Conservation (phyloP, 805 yeast species). For the Wickerhamiella alocasiicola region DNA sequence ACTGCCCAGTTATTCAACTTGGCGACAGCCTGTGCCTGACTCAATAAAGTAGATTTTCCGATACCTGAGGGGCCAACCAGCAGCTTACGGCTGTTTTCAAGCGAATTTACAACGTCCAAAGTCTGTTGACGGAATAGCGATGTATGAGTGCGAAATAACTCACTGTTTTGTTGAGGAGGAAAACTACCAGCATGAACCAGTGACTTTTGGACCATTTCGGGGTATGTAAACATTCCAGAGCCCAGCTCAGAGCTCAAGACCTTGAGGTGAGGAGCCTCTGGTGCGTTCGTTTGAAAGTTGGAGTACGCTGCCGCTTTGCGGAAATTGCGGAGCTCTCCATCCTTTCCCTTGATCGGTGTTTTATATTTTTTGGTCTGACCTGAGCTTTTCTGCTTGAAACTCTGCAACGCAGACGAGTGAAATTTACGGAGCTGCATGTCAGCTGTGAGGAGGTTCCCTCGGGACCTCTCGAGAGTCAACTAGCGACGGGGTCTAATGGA, state of each 20-base stretch:
- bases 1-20: slow-evolving; percentile 33
- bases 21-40: slow-evolving; percentile 57
- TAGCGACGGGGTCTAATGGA: too few relatives aligned
- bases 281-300: slow-evolving; percentile 14
- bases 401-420: slow-evolving; percentile 10
- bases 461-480: too few relatives aligned
- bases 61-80: slow-evolving; percentile 37
- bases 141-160: slow-evolving; percentile 16
- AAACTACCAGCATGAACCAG: slow-evolving; percentile 18
- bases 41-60: slow-evolving; percentile 63
- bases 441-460: too few relatives aligned
- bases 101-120: neutral
- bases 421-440: slow-evolving; percentile 9
- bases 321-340: slow-evolving; percentile 20
- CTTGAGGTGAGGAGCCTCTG: slow-evolving; percentile 12
- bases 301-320: slow-evolving; percentile 20
- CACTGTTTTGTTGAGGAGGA: slow-evolving; percentile 19
- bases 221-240: slow-evolving; percentile 16
- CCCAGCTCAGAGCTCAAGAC: neutral
- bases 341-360: slow-evolving; percentile 17
- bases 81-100: slow-evolving; percentile 10
- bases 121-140: slow-evolving; percentile 16
- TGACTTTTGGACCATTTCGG: slow-evolving; percentile 16
- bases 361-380: slow-evolving; percentile 9
- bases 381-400: slow-evolving; percentile 14